Conservation (phyloP, 345 rosid species). For the Lenwebbia sp. region DNA sequence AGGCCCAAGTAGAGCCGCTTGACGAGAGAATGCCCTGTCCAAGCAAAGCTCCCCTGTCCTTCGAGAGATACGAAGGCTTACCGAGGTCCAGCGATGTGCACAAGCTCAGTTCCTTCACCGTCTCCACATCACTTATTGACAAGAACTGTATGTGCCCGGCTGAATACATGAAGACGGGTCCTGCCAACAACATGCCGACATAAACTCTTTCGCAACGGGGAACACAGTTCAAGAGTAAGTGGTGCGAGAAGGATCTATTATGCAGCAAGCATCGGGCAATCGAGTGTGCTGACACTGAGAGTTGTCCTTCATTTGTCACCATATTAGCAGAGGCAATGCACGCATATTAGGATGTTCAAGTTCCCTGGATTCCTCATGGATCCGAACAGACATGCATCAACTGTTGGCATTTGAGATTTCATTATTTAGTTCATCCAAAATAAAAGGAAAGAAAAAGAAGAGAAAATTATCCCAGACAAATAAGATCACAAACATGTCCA, state of each 20-base stretch:
- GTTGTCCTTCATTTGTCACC: background rate
- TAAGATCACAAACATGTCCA: background rate
- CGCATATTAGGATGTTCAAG: background rate
- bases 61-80: slow-evolving; percentile 33
- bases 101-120: slow-evolving; percentile 30
- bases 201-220: background rate
- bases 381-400: background rate
- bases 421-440: background rate
- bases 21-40: slow-evolving; percentile 38
- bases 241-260: background rate
- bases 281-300: background rate
- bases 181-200: slow-evolving; percentile 3
- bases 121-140: slow-evolving; percentile 16
- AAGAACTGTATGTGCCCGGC: slow-evolving; percentile 25
- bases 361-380: background rate
- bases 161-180: slow-evolving; percentile 31
- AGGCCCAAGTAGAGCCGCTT: slow-evolving; percentile 27
- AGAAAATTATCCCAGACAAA: too few species aligned
- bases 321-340: background rate
- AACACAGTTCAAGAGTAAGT: background rate
- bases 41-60: slow-evolving; percentile 29
- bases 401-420: background rate
- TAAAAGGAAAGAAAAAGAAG: too few species aligned
- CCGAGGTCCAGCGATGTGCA: slow-evolving; percentile 24
- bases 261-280: background rate